A percentile compares a stretch with the other conserved stretches of the same genome.
Conservation (phyloP, 2,329 filamentous ascomycete species). For the Furcasterigmium furcatum region DNA sequence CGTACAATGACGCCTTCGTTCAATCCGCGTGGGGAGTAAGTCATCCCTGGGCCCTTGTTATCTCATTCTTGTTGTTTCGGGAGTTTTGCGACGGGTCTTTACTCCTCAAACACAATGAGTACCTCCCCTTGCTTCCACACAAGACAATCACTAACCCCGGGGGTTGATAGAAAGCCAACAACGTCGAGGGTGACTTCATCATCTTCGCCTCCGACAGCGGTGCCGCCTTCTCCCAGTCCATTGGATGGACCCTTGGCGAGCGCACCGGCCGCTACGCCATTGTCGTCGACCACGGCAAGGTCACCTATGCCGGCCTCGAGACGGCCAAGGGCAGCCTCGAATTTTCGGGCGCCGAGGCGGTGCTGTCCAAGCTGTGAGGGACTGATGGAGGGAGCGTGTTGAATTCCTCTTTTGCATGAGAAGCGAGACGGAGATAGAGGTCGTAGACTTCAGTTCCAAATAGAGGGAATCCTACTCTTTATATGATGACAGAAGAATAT, state of each 20-base stretch:
- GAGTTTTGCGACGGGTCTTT: no score
- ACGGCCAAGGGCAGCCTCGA: conserved; percentile 41
- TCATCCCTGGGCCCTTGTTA: no score
- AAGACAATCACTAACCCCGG: no score
- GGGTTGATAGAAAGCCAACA: conserved; percentile 89
- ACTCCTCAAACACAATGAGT: no score
- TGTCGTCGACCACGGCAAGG: conserved; percentile 78
- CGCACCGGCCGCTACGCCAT: conserved; percentile 78
- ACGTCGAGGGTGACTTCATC: conserved; percentile 64
- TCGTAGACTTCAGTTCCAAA: no score
- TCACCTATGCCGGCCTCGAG: conserved; percentile 78
- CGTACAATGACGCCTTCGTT: conserved; percentile 81
- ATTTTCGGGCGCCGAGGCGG: conserved; percentile 49
- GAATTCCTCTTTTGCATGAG: no score
- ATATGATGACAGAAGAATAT: no score
- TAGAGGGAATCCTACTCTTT: no score
- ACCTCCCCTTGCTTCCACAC: no score
- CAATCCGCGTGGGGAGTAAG: conserved; percentile 89
- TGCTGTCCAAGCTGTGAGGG: conserved; percentile 49
- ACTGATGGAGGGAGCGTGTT: no score
- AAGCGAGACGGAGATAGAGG: no score
- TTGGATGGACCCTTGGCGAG: conserved; percentile 74
- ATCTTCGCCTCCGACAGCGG: conserved; percentile 73
- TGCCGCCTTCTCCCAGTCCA: conserved; percentile 70
- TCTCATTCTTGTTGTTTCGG: no score